Evolutionary conservation across 352 stramenopile genomes (phyloP), one percentile per base, ranked within the genome.

Genomic region (Globisporangium iwayamae): DNA sequence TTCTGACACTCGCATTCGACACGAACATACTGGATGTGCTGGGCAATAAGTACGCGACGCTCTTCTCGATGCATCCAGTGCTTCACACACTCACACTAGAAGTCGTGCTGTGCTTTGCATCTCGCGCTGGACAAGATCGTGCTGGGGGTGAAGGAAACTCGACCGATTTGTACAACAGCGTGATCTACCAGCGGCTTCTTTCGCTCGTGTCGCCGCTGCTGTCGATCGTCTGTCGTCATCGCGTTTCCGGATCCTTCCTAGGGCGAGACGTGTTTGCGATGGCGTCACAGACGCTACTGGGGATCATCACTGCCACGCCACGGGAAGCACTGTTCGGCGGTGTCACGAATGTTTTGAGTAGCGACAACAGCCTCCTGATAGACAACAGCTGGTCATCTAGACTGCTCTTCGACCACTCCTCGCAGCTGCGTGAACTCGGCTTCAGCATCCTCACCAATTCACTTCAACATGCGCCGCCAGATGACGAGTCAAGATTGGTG

Each of bases 351-450:
- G 16, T 81, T 47, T 46, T 77, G 25, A 73, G 75, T 51, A 78
- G 68, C 7, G 75, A 84, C 55, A 72, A 67, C 36, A 62, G 7
- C 3, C 62, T 83, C 2, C 32, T 83, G 51, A 32, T 78, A n/a
- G 72, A 83, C 38, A 68, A 69, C n/a, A 75, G 63, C 8, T 91
- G 79, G 79, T 70, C 67, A 14, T 80, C 80, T 20, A 65, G 82
- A 13, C 71, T 89, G 34, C 56, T 91, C 9, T 89, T 89, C 41
- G 80, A 91, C 28, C 77, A 81, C 28, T 64, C 68, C 16, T 81
- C 82, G n/a, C 65, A 63, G 1, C 62, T 87, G 5, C 76, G 82
- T 28, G 69, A 75, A 10, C 66, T 87, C 9, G 82, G 80, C 2
- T 91, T 83, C 56, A 20, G 50, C 9, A 53, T 75, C 8, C 54